Percentiles rank a stretch among this genome's conserved stretches.
Conservation (phyloP, 805 yeast species). For the Millerago galiae region DNA sequence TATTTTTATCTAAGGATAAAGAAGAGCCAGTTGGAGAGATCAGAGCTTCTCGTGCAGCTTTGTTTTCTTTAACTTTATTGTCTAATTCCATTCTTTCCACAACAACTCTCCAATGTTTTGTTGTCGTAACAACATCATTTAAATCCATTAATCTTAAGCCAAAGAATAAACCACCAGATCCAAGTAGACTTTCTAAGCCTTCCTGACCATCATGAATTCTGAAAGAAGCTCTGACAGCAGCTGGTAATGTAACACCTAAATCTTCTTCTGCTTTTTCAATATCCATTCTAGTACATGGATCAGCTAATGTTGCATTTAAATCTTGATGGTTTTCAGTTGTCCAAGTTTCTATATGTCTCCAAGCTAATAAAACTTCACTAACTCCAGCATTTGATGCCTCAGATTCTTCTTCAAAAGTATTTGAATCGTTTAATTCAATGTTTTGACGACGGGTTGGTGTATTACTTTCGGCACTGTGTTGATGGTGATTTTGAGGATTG, state of each 20-base stretch:
- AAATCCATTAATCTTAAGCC: conserved; percentile 76
- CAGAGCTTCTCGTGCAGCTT: conserved; percentile 16
- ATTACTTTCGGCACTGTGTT: conserved; percentile 1
- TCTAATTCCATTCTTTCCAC: conserved; percentile 35
- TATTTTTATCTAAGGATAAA: conserved; percentile 14
- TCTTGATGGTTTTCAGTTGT: conserved; percentile 73
- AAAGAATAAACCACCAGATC: conserved; percentile 65
- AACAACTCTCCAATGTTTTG: conserved; percentile 79
- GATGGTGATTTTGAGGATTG: conserved; percentile 25
- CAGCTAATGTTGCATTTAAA: conserved; percentile 67
- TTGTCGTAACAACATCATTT: conserved; percentile 75
- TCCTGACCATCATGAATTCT: conserved; percentile 90
- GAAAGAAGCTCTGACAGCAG: conserved; percentile 74
- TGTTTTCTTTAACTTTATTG: conserved; percentile 18
- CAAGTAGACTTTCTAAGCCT: conserved; percentile 63
- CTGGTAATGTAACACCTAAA: conserved; percentile 65
- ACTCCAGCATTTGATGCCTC: conserved; percentile 49
- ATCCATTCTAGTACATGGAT: conserved; percentile 76
- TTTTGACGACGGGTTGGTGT: conserved; percentile 3
- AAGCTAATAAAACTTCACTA: conserved; percentile 68
- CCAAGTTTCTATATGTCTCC: conserved; percentile 90
- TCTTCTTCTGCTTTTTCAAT: conserved; percentile 80
- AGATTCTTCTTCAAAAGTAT: conserved; percentile 31
- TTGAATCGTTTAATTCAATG: conserved; percentile 20
- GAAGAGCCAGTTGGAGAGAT: conserved; percentile 24